Percentiles rank a stretch among this genome's conserved stretches.
phyloP scores from a whole-genome alignment of 2,329 filamentous ascomycete species.

The Talaromyces marneffei region DNA sequence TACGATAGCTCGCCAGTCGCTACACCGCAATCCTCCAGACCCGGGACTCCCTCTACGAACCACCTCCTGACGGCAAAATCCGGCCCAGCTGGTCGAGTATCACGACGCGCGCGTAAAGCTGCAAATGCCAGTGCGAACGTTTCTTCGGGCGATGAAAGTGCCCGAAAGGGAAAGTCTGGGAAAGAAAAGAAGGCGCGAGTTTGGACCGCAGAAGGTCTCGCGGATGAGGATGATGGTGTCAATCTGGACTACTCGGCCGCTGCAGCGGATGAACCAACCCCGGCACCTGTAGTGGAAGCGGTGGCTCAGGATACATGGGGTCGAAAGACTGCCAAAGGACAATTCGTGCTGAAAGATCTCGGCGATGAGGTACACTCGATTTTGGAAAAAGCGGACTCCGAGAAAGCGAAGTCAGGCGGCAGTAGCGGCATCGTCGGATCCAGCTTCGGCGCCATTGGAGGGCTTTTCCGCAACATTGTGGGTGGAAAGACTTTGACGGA shows the following conservation, averaged over 20 bases:
- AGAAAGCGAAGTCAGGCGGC: constrained; percentile 44
- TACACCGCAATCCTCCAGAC: constrained; percentile 71
- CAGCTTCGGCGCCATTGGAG: constrained; percentile 74
- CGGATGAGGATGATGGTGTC: constrained; percentile 73
- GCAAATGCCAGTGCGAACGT: constrained; percentile 42
- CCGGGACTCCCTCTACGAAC: constrained; percentile 62
- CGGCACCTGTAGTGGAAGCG: constrained; percentile 59
- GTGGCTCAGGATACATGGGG: constrained; percentile 81
- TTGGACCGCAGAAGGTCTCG: constrained; percentile 85
- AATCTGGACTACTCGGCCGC: constrained; percentile 84
- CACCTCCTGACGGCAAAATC: constrained; percentile 67
- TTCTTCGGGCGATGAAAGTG: constrained; percentile 79
- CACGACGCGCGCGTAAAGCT: constrained; percentile 71
- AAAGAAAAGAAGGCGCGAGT: constrained; percentile 76
- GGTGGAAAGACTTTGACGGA: constrained; percentile 89
- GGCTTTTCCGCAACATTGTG: constrained; percentile 88
- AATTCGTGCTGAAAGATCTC: constrained; percentile 89
- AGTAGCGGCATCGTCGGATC: constrained; percentile 67
- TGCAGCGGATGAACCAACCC: constrained; percentile 50
- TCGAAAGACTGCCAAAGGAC: constrained; percentile 73
- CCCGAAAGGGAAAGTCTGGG: constrained; percentile 52
- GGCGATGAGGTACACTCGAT: constrained; percentile 92
- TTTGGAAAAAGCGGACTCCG: constrained; percentile 69
- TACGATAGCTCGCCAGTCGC: constrained; percentile 63
- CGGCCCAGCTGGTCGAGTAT: constrained; percentile 71